Base-by-base conservation (phyloP, 352 stramenopile genomes). In the Globisporangium iwayamae region DNA sequence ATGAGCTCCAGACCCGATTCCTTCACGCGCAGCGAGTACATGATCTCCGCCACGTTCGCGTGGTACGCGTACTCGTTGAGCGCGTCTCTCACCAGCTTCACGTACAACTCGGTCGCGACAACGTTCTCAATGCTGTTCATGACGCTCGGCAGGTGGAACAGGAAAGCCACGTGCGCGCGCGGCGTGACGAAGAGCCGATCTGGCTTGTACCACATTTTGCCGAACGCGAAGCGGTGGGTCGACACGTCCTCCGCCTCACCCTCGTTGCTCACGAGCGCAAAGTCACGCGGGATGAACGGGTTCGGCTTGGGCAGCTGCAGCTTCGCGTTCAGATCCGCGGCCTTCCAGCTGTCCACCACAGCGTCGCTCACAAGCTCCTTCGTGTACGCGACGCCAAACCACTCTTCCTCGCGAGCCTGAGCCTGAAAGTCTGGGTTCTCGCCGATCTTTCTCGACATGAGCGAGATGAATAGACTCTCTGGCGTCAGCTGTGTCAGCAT, bases 1-100 rank as follows among this genome's bases (percentile, higher is more conserved):
- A 89, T 65, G 28, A 93, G 67, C 65, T 91, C 80, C 39, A 93
- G 51, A 0, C 78, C 80, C 13, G 68, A 74, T 16, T 90, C 84
- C 41, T 87, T 91, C 2, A 89, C 70, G 18, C 78, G 72, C 14
- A 93, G 67, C 39, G 76, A 86, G 65, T 90, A 93, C 66, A 75
- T 85, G 39, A 91, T 72, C 61, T 90, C 79, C 0, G 84, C 83
- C 34, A 91, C 82, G 53, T 85, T 86, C 5, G 84, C 84, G 10
- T 89, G 75, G 67, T 93, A 93, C 13, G 84, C 75, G 56, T 89
- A 89, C 55, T 89, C 84, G 55, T 88, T 87, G 13, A 93, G 67
- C 9, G 78, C 76, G 48, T 93, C 84, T 6, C 76, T 69, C 32
- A 91, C 77, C 32, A 90, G 51, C 59, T 85, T 86, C 20, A 87